A percentile compares a stretch with the other conserved stretches of the same genome.
phyloP scores from a whole-genome alignment of 306 rosid genomes.

The Parietaria judaica region DNA sequence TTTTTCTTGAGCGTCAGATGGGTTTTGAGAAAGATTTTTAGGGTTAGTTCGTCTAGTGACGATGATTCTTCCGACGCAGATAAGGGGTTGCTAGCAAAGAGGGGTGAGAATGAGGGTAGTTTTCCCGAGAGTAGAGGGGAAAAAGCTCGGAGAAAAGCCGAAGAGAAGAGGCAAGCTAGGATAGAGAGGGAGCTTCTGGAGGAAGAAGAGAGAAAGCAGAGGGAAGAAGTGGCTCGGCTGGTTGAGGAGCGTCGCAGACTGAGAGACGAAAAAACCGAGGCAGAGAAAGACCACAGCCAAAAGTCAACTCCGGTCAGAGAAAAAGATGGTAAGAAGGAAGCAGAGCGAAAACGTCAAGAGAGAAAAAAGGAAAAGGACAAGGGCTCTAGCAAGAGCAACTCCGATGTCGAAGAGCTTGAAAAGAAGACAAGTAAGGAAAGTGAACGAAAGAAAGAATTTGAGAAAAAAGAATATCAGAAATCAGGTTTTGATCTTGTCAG shows the following conservation, averaged over 20 bases:
- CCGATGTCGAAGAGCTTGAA: slow-evolving; percentile 89
- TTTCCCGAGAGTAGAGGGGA: slow-evolving; percentile 82
- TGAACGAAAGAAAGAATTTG: slow-evolving; percentile 62
- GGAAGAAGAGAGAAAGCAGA: slow-evolving; percentile 96
- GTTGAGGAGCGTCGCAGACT: slow-evolving; percentile 93
- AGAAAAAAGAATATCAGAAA: slow-evolving; percentile 64
- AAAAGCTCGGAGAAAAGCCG: slow-evolving; percentile 97
- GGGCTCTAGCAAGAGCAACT: slow-evolving; percentile 91
- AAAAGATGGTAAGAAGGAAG: slow-evolving; percentile 66
- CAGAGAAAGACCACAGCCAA: slow-evolving; percentile 60
- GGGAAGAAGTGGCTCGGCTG: slow-evolving; percentile 97
- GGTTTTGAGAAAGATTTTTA: slow-evolving; percentile 89
- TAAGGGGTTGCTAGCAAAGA: slow-evolving; percentile 55
- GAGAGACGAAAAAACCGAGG: slow-evolving; percentile 86
- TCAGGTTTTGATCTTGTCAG: slow-evolving; percentile 47
- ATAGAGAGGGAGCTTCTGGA: slow-evolving; percentile 84
- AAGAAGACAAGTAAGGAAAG: slow-evolving; percentile 73
- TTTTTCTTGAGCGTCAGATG: slow-evolving; percentile 81
- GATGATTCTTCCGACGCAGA: slow-evolving; percentile 71
- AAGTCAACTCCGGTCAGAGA: slow-evolving; percentile 42
- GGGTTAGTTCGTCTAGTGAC: slow-evolving; percentile 60
- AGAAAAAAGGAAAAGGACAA: slow-evolving; percentile 82
- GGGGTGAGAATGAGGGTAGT: slow-evolving; percentile 65
- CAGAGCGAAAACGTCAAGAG: slow-evolving; percentile 81
- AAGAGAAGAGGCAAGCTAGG: slow-evolving; percentile 97